Evolutionary conservation across 169 alveolate genomes (phyloP).

Genomic region (Prorocentrum cordatum): DNA sequence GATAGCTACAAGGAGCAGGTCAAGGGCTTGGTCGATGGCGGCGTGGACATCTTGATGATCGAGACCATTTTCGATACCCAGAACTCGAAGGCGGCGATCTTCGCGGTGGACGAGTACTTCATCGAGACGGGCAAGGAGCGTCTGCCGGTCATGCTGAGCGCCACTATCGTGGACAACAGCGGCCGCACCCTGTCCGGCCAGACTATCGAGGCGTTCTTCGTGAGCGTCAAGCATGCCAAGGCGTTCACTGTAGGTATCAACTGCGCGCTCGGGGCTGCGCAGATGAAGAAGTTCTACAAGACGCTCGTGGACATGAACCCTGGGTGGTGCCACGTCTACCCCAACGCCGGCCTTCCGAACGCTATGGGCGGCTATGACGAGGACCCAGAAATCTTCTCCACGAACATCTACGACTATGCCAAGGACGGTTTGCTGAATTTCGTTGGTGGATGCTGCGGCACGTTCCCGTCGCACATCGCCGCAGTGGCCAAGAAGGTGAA

Average conservation of each 20-base stretch:
- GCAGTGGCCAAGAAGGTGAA: constrained; percentile 70
- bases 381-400: constrained; percentile 75
- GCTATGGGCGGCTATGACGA: constrained; percentile 82
- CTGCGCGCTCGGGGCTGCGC: constrained; percentile 54
- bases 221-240: constrained; percentile 11
- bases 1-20: constrained; percentile 46
- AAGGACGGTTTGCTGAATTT: constrained; percentile 74
- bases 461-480: constrained; percentile 75
- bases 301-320: constrained; percentile 4
- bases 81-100: constrained; percentile 51
- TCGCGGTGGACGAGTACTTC: constrained; percentile 30
- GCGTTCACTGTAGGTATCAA: constrained; percentile 38
- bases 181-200: constrained; percentile 61
- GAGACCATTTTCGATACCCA: constrained; percentile 59
- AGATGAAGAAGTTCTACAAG: constrained; percentile 45
- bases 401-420: constrained; percentile 71
- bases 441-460: constrained; percentile 83
- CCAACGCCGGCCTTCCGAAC: constrained; percentile 81
- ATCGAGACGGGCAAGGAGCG: constrained; percentile 10
- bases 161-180: constrained; percentile 45
- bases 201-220: constrained; percentile 51
- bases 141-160: constrained; percentile 43
- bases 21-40: constrained; percentile 45
- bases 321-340: constrained; percentile 69
- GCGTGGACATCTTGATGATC: constrained; percentile 39